Evolutionary conservation across 1,139 yeast species (phyloP), one percentile per base, ranked within the genome.

Genomic region (Hansenula lynferdii): DNA sequence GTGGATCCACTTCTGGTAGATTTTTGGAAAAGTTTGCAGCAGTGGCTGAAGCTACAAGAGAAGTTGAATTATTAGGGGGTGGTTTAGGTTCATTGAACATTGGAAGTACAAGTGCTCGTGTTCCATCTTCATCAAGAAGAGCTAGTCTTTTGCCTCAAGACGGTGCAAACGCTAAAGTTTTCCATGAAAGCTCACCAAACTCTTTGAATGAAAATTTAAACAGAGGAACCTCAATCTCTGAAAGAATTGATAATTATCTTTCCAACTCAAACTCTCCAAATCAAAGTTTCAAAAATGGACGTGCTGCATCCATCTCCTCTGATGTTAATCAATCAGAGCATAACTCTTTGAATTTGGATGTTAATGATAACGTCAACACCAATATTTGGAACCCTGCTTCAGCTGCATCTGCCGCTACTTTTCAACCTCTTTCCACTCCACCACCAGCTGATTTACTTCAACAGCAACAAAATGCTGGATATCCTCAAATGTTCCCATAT

Each of bases 1-100:
- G 43, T 11, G 49, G 50, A n/a, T 37, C 49, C 29, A 34, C 39
- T 8, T 49, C 62, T 6, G 59, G 76, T 20, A 64, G 75, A 32
- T 80, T 80, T 51, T 61, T 80, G 42, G 83, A 78, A 47, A 80
- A 83, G 58, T 84, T 85, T 55, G 69, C 85, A 8, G 65, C 77
- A n/a, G 81, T 85, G 16, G 87, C 86, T 11, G 94, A 85, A 43
- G 85, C 87, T 28, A 85, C 95, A 0, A 67, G 87, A 49, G 90
- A 83, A 45, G 74, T 83, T 29, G 94, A 85, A 53, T 57, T 77
- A 31, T 55, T 70, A 14, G 61, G 63, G 28, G 61, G 63, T 35
- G 60, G 58, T 22, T 35, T 63, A 32, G 60, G 61, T 12, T 56
- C 62, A 9, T 38, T 64, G 20, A 56, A 65, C 9, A 49, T 63